Evolutionary conservation across 2,329 filamentous ascomycete species (phyloP), one percentile per base, ranked within the genome.

Genomic region (Penicillium sp.): DNA sequence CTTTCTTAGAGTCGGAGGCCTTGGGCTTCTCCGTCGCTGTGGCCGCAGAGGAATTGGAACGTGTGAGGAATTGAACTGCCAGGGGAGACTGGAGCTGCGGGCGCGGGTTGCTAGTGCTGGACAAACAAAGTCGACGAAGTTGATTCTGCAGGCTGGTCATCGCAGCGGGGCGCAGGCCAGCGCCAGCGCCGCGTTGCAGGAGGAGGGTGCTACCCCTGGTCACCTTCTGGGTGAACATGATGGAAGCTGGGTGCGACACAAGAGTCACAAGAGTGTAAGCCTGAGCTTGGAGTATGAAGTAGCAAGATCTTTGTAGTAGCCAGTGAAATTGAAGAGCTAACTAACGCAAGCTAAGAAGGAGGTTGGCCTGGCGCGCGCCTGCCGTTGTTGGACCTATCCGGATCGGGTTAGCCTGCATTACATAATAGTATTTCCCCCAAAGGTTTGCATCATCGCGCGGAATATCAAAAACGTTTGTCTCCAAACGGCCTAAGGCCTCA

Each of bases 151-250:
- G 39, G 41, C 59, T 52, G 29, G 62, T 63, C 40, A 67, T 60
- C 51, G 65, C 67, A 59, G 64, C 57, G 43, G 62, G 64, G 50
- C 59, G 64, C 54, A 58, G 50, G 38, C 65, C 59, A 45, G 52
- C 63, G 38, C 65, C 59, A 45, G 52, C 63, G 51, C 58, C 59
- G 47, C 66, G 50, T 46, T 60, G 63, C 46, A 73, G 58, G 43
- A 64, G 70, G 48, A 72, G 62, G 48, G 67, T 59, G 56, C 63
- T 60, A 48, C 66, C 67, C 41, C 71, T 67, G 52, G 62, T 64
- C 50, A 65, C 64, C 34, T 71, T 56, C 52, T 65, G 67, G 22
- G 68, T 60, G 63, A 65, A 58, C 73, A 75, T 75, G 27, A 45
- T 38, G 18, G 22, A 40, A 7, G 34, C 14, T 3, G 4, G 11